phyloP scores from a whole-genome alignment of 768 basidiomycete species.

The Pleurotus cornucopiae region DNA sequence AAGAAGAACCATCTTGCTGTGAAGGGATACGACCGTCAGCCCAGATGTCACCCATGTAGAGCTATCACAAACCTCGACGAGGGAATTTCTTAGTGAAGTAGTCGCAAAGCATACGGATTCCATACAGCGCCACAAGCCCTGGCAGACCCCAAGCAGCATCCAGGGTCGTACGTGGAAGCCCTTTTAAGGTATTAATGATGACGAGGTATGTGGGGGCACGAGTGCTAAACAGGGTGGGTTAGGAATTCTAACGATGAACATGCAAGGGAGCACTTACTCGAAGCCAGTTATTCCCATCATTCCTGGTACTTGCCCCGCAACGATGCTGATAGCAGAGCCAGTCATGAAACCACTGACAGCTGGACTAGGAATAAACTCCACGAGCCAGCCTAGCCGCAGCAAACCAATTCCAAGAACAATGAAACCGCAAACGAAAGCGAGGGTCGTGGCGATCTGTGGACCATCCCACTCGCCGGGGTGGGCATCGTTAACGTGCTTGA shows the following conservation, averaged over 20 bases:
- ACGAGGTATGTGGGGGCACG: constrained; percentile 81
- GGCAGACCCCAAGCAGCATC: constrained; percentile 91
- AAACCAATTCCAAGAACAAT: constrained; percentile 89
- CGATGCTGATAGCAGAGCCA: constrained; percentile 93
- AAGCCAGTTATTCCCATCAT: constrained; percentile 86
- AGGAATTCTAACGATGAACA: constrained; percentile 6
- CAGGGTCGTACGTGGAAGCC: constrained; percentile 60
- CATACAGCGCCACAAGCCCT: constrained; percentile 67
- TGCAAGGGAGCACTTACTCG: constrained; percentile 47
- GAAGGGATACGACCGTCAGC: no score
- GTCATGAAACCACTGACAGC: constrained; percentile 95
- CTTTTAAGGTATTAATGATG: constrained; percentile 90
- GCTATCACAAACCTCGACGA: constrained; percentile 39
- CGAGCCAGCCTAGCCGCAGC: constrained; percentile 86
- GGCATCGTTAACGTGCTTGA: constrained; percentile 52
- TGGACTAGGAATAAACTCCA: constrained; percentile 89
- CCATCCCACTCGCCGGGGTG: constrained; percentile 56
- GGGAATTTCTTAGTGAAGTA: constrained; percentile 56
- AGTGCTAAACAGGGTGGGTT: constrained; percentile 46
- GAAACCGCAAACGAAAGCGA: constrained; percentile 87
- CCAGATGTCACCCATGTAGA: no score
- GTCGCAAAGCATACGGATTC: constrained; percentile 57
- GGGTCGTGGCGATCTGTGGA: constrained; percentile 76
- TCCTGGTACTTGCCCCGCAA: constrained; percentile 82
- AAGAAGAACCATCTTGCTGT: constrained; percentile 75